Evolutionary conservation across 352 stramenopile species (phyloP).

Genomic region (Pythium coloratum): DNA sequence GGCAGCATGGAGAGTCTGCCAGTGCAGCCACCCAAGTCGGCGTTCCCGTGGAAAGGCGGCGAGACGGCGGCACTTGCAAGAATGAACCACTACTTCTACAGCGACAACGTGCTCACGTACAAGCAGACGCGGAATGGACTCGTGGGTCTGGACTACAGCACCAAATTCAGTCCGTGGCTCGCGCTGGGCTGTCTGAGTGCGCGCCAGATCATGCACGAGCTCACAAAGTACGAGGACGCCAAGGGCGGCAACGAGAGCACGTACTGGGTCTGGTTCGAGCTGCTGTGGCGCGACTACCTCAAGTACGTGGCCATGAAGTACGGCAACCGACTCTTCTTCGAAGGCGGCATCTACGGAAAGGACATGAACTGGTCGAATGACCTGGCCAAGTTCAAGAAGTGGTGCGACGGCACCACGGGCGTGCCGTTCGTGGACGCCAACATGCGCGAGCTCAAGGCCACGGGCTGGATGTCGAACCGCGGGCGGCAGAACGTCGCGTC

Average conservation of each 20-base stretch:
- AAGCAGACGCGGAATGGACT: slow-evolving; percentile 23
- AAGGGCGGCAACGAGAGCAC: slow-evolving; percentile 24
- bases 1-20: slow-evolving; percentile 1
- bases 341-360: slow-evolving; percentile 24
- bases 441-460: slow-evolving; percentile 19
- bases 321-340: slow-evolving; percentile 20
- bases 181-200: slow-evolving; percentile 20
- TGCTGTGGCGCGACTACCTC: slow-evolving; percentile 22
- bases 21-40: slow-evolving; percentile 12
- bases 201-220: slow-evolving; percentile 21
- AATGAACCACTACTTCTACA: slow-evolving; percentile 15
- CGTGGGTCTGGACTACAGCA: slow-evolving; percentile 18
- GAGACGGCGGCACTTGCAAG: slow-evolving; percentile 13
- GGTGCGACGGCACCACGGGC: slow-evolving; percentile 20
- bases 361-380: slow-evolving; percentile 13
- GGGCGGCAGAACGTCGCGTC: slow-evolving; percentile 21
- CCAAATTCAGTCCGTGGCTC: slow-evolving; percentile 24
- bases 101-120: slow-evolving; percentile 20
- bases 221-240: slow-evolving; percentile 11
- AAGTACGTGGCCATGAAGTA: slow-evolving; percentile 25
- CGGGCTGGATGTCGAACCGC: slow-evolving; percentile 24
- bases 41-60: slow-evolving; percentile 18
- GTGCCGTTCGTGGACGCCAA: slow-evolving; percentile 24
- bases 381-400: slow-evolving; percentile 19
- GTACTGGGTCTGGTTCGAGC: slow-evolving; percentile 24